Evolutionary conservation across 441 rosid genomes (phyloP).

Genomic region (Populus hybrid): DNA sequence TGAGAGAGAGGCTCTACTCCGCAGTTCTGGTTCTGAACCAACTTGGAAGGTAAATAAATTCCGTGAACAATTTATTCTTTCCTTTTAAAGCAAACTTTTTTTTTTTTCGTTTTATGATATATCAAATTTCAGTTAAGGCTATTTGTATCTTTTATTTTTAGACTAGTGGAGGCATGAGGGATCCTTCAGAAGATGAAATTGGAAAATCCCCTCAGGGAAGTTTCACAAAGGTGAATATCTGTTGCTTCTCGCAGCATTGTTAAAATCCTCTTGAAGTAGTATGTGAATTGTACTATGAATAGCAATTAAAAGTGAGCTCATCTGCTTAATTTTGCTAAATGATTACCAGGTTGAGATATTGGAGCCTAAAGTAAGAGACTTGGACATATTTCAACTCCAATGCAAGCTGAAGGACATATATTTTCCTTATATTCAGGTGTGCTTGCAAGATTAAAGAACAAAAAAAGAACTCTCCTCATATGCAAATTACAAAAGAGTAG

Average conservation of each 20-base stretch:
- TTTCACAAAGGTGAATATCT: constrained; percentile 56
- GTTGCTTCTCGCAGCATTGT: background rate
- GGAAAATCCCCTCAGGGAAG: constrained; percentile 52
- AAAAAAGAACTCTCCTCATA: background rate
- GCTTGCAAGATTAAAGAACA: background rate
- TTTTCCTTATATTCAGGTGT: constrained; percentile 81
- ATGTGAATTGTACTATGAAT: background rate
- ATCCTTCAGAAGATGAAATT: constrained; percentile 48
- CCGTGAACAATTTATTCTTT: background rate
- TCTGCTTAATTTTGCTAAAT: background rate
- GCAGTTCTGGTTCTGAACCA: constrained; percentile 33
- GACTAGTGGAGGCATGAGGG: constrained; percentile 61
- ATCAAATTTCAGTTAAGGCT: background rate
- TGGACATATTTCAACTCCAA: constrained; percentile 39
- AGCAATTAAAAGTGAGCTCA: background rate
- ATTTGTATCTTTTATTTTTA: constrained; percentile 18
- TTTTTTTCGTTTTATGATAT: background rate
- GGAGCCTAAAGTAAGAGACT: constrained; percentile 29
- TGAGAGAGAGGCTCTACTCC: constrained; percentile 51
- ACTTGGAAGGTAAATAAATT: constrained; percentile 56
- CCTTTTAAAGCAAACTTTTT: background rate
- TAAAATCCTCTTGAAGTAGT: background rate
- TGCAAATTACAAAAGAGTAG: background rate
- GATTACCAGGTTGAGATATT: constrained; percentile 59
- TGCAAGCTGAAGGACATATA: constrained; percentile 84